Percentiles rank a stretch among this genome's conserved stretches.
phyloP scores from a whole-genome alignment of 306 rosid species.

The Inga oerstediana region DNA sequence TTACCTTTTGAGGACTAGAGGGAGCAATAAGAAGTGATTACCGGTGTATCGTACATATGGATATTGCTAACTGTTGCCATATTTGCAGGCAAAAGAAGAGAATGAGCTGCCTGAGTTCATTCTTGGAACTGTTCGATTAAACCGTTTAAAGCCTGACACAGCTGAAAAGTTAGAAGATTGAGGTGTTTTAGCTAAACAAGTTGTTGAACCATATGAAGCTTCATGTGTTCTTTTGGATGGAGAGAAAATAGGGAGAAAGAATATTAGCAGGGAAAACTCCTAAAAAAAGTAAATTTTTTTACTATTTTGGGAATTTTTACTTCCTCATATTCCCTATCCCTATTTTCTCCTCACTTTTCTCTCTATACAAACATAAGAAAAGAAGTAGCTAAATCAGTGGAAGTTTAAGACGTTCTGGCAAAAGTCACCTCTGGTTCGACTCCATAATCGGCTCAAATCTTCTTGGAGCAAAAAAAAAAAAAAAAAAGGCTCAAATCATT shows the following conservation, averaged over 20 bases:
- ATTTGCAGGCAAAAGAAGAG: conserved; percentile 77
- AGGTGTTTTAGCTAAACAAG: conserved; percentile 22
- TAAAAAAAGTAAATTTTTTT: too few species aligned
- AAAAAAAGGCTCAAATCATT: neutral
- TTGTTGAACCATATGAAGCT: conserved; percentile 21
- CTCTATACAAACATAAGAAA: neutral
- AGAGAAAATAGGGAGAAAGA: too few species aligned
- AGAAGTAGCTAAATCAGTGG: conserved; percentile 39
- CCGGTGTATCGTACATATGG: neutral
- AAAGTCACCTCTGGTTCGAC: conserved; percentile 1
- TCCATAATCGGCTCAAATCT: neutral
- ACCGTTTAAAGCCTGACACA: conserved; percentile 66
- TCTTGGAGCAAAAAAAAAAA: neutral
- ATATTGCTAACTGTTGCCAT: conserved; percentile 29
- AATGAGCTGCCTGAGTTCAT: conserved; percentile 80
- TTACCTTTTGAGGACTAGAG: neutral
- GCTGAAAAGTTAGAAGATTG: conserved; percentile 57
- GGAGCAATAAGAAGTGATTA: neutral
- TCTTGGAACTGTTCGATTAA: conserved; percentile 88
- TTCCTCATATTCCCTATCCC: too few species aligned
- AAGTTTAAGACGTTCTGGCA: conserved; percentile 26
- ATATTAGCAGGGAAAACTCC: too few species aligned
- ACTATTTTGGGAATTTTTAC: too few species aligned
- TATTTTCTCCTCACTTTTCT: too few species aligned
- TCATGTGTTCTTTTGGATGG: conserved; percentile 28